phyloP scores from a whole-genome alignment of 139 green algal genomes.

The Pleodorina starrii region DNA sequence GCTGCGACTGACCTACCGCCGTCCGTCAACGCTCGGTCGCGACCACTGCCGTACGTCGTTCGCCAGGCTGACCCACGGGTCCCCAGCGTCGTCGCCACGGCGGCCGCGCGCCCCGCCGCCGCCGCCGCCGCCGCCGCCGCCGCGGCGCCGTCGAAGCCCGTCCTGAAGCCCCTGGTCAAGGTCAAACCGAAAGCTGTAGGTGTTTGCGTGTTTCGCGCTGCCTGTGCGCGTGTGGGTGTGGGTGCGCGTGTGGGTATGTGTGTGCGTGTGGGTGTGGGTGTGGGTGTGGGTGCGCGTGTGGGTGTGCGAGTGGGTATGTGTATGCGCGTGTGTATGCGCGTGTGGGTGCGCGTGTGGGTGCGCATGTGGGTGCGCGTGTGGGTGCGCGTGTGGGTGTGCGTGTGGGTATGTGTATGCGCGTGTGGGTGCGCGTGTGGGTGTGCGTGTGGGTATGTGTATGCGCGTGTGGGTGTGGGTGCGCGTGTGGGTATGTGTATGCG shows the following conservation, averaged over 20 bases:
- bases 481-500: neutral
- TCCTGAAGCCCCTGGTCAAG: neutral
- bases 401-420: no score
- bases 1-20: neutral
- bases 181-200: conserved; percentile 11
- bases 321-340: no score
- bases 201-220: neutral
- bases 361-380: neutral
- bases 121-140: neutral
- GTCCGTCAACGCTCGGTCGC: no score
- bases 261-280: neutral
- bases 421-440: no score
- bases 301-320: neutral
- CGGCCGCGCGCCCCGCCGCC: neutral
- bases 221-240: neutral
- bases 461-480: neutral
- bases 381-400: neutral
- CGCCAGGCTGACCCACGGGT: conserved; percentile 21
- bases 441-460: neutral
- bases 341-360: no score
- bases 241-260: neutral
- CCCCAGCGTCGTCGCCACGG: neutral
- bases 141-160: neutral
- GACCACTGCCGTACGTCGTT: no score
- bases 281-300: neutral